These are phyloP conservation scores for Penicillium egyptiacum DNA, from an alignment of 495 filamentous ascomycete species.

Conservation along the genomic window DNA sequence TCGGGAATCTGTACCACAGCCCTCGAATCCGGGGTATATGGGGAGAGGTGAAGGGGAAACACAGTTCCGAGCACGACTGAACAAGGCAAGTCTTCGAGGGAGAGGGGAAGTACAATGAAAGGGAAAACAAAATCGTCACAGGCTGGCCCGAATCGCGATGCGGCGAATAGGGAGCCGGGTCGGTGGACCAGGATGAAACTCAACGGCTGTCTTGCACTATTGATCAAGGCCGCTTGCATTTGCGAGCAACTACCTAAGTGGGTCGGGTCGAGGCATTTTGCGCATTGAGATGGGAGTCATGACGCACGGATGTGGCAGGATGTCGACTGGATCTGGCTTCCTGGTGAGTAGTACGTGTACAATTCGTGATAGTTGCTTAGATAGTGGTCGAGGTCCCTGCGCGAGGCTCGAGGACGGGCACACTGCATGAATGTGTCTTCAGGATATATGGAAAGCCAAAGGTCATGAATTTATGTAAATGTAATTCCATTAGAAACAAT, in stretches of 20 bases:
- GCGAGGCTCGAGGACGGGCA: constrained; percentile 16
- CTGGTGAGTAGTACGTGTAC: neutral
- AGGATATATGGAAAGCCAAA: constrained; percentile 5
- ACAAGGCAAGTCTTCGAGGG: constrained; percentile 15
- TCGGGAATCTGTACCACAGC: constrained; percentile 8
- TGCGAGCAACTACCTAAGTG: constrained; percentile 21
- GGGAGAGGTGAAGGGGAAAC: neutral
- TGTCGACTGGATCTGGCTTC: neutral
- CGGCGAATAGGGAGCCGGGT: constrained; percentile 20
- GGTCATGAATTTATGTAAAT: constrained; percentile 20
- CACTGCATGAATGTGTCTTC: constrained; percentile 5
- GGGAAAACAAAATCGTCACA: constrained; percentile 11
- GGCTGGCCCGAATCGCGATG: constrained; percentile 27
- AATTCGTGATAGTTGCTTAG: neutral
- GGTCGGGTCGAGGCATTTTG: constrained; percentile 20
- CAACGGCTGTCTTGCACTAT: constrained; percentile 25
- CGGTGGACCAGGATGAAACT: constrained; percentile 27
- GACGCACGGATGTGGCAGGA: neutral
- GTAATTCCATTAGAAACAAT: constrained; percentile 31
- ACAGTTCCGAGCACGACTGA: constrained; percentile 8
- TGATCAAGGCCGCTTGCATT: constrained; percentile 11
- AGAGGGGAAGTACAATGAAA: constrained; percentile 9
- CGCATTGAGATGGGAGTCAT: neutral
- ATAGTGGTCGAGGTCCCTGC: constrained; percentile 2
- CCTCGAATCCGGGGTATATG: constrained; percentile 19